A percentile compares a stretch with the other conserved stretches of the same genome.
Conservation (phyloP, 441 rosid species). For the Pelargonium citronellum region DNA sequence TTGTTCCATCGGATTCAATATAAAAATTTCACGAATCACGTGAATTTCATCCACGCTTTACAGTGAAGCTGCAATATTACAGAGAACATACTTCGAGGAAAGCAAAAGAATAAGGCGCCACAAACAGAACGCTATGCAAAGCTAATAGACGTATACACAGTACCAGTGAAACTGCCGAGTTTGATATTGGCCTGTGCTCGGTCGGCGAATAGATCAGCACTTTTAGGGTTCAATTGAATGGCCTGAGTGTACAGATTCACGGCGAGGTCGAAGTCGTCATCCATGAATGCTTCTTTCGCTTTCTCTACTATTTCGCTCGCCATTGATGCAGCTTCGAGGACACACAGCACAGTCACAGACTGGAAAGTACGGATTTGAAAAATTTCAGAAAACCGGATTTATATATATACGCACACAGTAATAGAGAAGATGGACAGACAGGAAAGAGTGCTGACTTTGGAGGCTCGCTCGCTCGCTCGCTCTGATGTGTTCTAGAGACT, state of each 20-base stretch:
- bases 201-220: slow-evolving; percentile 42
- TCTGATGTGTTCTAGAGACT: neutral
- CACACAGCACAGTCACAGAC: neutral
- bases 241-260: slow-evolving; percentile 43
- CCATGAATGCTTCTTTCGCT: slow-evolving; percentile 41
- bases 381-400: neutral
- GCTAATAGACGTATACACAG: neutral
- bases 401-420: neutral
- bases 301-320: slow-evolving; percentile 33
- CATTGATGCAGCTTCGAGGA: slow-evolving; percentile 23
- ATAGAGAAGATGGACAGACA: neutral
- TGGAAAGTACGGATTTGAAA: neutral
- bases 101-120: neutral
- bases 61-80: neutral
- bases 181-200: slow-evolving; percentile 51
- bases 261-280: slow-evolving; percentile 38
- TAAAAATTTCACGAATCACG: neutral
- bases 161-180: slow-evolving; percentile 40
- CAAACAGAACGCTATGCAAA: neutral
- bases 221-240: slow-evolving; percentile 36
- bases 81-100: neutral
- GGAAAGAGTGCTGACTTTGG: neutral
- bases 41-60: neutral
- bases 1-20: neutral
- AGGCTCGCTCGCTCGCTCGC: neutral